Conservation (phyloP, 345 rosid species). For the Carallia brachiata region DNA sequence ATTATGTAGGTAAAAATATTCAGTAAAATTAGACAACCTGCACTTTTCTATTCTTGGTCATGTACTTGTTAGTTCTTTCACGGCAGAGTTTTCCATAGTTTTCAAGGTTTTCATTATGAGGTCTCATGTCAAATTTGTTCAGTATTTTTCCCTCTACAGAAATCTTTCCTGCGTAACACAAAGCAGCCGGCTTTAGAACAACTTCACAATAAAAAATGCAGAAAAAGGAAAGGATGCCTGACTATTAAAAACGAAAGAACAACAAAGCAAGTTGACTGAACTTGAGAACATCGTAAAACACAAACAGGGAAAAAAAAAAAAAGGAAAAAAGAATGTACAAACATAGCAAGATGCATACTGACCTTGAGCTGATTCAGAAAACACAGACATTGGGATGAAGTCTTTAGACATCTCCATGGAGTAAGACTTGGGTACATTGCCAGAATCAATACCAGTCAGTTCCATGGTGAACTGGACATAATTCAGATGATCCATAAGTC, state of each 20-base stretch:
- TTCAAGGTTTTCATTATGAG: conserved; percentile 66
- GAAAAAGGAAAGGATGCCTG: neutral
- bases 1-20: neutral
- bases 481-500: conserved; percentile 4
- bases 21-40: conserved; percentile 41
- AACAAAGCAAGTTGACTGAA: too few relatives aligned
- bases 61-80: conserved; percentile 66
- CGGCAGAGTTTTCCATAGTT: conserved; percentile 77
- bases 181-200: neutral
- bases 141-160: conserved; percentile 73
- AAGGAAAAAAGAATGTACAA: neutral
- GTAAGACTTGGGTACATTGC: conserved; percentile 57
- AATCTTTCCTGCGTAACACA: conserved; percentile 45
- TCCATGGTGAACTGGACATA: conserved; percentile 64
- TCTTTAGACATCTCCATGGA: conserved; percentile 77
- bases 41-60: conserved; percentile 72
- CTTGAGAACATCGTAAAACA: too few relatives aligned
- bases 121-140: conserved; percentile 87
- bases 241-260: neutral
- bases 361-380: conserved; percentile 69
- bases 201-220: neutral
- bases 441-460: conserved; percentile 62
- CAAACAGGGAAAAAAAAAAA: neutral
- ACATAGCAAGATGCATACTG: conserved; percentile 12
- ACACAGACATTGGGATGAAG: conserved; percentile 65